Base-by-base conservation (phyloP, 345 rosid genomes). In the Crucihimalaya himalaica region DNA sequence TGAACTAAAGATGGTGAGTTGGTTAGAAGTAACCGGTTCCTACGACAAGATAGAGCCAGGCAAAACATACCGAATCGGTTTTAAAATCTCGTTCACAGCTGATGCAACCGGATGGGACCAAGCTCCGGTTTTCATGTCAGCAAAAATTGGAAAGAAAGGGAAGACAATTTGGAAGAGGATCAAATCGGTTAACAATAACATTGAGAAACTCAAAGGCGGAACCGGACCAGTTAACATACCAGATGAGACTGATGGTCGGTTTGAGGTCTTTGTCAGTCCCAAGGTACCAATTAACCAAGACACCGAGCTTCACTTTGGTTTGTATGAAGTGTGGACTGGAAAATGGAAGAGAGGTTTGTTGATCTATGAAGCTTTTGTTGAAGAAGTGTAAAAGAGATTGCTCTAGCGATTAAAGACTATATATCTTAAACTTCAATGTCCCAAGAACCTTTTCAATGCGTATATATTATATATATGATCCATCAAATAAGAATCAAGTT, bases 271-370 rank as follows among this genome's bases (percentile, higher is more conserved):
- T 0, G 84, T 83, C 28, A 55, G 42, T 0, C 7, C 16, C 2
- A 58, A 13, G 8, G 28, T 3, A 13, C 20, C 63, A 23, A 1
- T 47, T 4, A 28, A 0, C 8, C 57, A 8, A 0, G 84, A 84
- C 0, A 32, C 4, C 0, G 68, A 63, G 39, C 80, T 91, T 29
- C 80, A 69, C 56, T 88, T 91, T 57, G 97, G 97, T 9, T 64
- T 91, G 57, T 88, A 91, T 59, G 97, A 91, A 77, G 88, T 88
- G 6, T 89, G 97, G 95, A 83, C 79, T 13, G 96, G 96, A 2
- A 85, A 74, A 75, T 83, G 91, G 96, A 89, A 91, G 76, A 79
- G 81, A 2, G 97, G 97, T 34, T 72, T 91, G 77, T 19, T n/a
- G 14, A 81, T 91, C 71, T 83, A 88, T 32, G 10, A 42, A 2